Evolutionary conservation across 2,329 filamentous ascomycete genomes (phyloP).

Genomic region (Alternaria gansuensis): DNA sequence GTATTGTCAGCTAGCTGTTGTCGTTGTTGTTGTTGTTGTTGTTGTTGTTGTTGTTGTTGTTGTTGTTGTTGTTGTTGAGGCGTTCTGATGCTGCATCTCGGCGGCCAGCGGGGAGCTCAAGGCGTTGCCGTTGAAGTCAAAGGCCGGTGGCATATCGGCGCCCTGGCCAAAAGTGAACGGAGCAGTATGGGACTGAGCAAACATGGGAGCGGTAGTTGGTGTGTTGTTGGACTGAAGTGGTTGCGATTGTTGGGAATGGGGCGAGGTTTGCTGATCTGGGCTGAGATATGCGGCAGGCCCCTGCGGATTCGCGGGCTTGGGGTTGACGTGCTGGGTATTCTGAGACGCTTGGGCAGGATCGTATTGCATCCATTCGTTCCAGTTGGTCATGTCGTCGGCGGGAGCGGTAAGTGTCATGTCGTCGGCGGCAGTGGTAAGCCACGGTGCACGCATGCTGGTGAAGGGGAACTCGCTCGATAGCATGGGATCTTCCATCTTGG

Average conservation of each 20-base stretch:
- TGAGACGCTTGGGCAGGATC: slow-evolving; percentile 53
- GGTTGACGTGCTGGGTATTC: slow-evolving; percentile 30
- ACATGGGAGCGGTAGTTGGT: slow-evolving; percentile 38
- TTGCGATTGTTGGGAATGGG: slow-evolving; percentile 43
- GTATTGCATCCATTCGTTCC: slow-evolving; percentile 61
- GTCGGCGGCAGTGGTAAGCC: slow-evolving; percentile 48
- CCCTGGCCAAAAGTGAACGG: slow-evolving; percentile 49
- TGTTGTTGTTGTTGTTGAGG: slow-evolving; percentile 40
- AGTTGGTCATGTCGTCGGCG: slow-evolving; percentile 49
- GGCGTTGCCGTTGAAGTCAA: slow-evolving; percentile 44
- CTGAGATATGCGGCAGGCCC: slow-evolving; percentile 43
- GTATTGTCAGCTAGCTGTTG: slow-evolving; percentile 34
- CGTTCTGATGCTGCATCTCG: slow-evolving; percentile 39
- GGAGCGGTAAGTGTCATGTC: slow-evolving; percentile 45
- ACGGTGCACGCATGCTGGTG: slow-evolving; percentile 44
- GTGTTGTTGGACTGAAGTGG: slow-evolving; percentile 31
- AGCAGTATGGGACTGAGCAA: slow-evolving; percentile 28
- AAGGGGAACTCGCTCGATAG: slow-evolving; percentile 49
- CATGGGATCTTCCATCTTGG: slow-evolving; percentile 48
- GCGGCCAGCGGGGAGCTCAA: slow-evolving; percentile 46
- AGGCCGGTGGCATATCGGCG: slow-evolving; percentile 44
- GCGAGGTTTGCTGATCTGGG: slow-evolving; percentile 38
- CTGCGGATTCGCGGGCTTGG: slow-evolving; percentile 39
- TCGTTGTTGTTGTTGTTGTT: slow-evolving; percentile 38
- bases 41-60: slow-evolving; percentile 42